These are phyloP conservation scores for Linderina pennispora DNA, from an alignment of 192 early-diverging fungal genomes.

Conservation along the genomic window DNA sequence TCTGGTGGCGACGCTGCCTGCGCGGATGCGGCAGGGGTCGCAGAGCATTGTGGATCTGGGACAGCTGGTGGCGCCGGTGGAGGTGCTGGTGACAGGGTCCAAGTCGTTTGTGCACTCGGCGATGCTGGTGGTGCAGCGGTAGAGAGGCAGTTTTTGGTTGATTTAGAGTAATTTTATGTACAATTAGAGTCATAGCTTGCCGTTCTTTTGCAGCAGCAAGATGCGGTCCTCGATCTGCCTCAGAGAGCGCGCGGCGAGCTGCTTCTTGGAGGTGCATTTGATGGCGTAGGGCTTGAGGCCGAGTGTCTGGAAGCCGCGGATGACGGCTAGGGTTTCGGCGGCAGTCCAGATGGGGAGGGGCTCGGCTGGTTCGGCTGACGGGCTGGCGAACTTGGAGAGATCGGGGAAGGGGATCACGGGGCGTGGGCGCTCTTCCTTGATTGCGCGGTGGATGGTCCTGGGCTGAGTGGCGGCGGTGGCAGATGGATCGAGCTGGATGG, in stretches of 20 bases:
- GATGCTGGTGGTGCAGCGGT: conserved; percentile 8
- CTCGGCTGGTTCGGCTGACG: too few species aligned
- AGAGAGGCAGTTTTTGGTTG: neutral
- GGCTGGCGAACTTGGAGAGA: too few species aligned
- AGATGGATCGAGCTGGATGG: too few species aligned
- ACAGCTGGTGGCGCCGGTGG: too few species aligned
- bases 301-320: neutral
- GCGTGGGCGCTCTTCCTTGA: too few species aligned
- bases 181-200: neutral
- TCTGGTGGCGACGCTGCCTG: too few species aligned
- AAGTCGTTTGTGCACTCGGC: conserved; percentile 34
- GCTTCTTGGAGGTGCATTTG: neutral
- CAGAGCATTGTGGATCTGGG: too few species aligned
- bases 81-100: conserved; percentile 35
- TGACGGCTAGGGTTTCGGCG: neutral
- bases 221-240: neutral
- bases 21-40: too few species aligned
- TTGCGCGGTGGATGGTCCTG: too few species aligned
- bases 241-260: neutral
- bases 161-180: neutral
- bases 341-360: neutral
- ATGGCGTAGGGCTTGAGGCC: neutral
- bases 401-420: too few species aligned
- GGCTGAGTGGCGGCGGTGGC: too few species aligned
- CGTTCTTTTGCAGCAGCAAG: neutral